Conservation (phyloP, 306 rosid species). For the Myrica gale region DNA sequence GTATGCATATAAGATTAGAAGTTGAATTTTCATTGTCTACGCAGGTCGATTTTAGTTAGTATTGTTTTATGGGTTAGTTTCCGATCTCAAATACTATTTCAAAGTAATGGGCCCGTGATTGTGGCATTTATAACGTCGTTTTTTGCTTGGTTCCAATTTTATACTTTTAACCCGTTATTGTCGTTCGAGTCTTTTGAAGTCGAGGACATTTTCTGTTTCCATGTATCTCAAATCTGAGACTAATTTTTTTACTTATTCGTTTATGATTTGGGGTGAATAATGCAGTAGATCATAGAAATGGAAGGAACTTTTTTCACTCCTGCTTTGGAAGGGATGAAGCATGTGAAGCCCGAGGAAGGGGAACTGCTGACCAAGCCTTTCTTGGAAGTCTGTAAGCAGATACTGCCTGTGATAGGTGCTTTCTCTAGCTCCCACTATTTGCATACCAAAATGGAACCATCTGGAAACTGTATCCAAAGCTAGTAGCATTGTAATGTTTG, state of each 20-base stretch:
- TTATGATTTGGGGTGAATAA: constrained; percentile 9
- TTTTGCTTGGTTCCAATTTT: neutral
- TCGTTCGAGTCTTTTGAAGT: neutral
- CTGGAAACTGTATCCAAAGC: constrained; percentile 1
- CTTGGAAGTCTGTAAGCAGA: constrained; percentile 87
- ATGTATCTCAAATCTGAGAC: constrained; percentile 15
- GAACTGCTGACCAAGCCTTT: constrained; percentile 76
- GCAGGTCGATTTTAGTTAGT: neutral
- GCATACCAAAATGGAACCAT: neutral
- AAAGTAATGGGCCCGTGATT: neutral
- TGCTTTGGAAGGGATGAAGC: constrained; percentile 73
- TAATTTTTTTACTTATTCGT: neutral
- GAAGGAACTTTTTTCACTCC: constrained; percentile 74
- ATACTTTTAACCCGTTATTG: neutral
- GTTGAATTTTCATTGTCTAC: neutral
- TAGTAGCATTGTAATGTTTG: neutral
- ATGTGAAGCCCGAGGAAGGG: constrained; percentile 67
- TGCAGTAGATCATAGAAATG: constrained; percentile 55
- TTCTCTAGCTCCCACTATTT: constrained; percentile 20
- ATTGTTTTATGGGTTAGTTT: neutral
- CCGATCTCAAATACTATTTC: neutral
- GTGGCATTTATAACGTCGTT: neutral
- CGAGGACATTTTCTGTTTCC: neutral
- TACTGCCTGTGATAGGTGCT: constrained; percentile 86
- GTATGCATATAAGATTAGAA: neutral